phyloP scores from a whole-genome alignment of 768 basidiomycete species.

The Lepiota venenata region DNA sequence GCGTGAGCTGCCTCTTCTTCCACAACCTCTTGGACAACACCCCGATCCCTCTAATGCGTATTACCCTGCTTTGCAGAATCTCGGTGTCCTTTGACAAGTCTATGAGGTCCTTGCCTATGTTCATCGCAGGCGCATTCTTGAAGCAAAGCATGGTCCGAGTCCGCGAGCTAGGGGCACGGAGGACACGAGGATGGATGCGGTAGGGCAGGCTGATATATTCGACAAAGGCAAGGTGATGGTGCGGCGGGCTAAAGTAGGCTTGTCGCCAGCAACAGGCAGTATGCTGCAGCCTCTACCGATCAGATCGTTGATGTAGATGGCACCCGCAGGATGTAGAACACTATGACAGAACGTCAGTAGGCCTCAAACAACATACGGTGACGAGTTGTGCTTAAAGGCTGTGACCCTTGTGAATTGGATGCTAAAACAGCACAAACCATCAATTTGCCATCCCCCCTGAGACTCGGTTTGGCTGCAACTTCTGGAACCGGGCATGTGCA shows the following conservation, averaged over 20 bases:
- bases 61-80: slow-evolving; percentile 1
- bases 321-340: slow-evolving; percentile 1
- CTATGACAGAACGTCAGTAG: slow-evolving; percentile 2
- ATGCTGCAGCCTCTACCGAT: slow-evolving; percentile 5
- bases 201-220: slow-evolving; percentile 8
- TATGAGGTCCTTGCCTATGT: slow-evolving; percentile 9
- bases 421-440: slow-evolving; percentile 5
- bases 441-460: slow-evolving; percentile 7
- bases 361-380: slow-evolving; percentile 9
- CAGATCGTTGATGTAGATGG: slow-evolving; percentile 11
- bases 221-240: slow-evolving; percentile 9
- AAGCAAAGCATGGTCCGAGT: slow-evolving; percentile 7
- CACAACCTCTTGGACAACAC: slow-evolving; percentile 8
- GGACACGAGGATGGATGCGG: slow-evolving; percentile 5
- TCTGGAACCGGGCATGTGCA: slow-evolving; percentile 3
- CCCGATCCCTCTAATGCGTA: slow-evolving; percentile 5
- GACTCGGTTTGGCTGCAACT: slow-evolving; percentile 8
- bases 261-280: slow-evolving; percentile 2
- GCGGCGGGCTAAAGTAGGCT: slow-evolving; percentile 10
- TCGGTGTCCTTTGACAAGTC: slow-evolving; percentile 11
- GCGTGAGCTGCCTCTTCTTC: slow-evolving; percentile 7
- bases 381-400: slow-evolving; percentile 7
- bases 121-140: slow-evolving; percentile 9
- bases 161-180: slow-evolving; percentile 10
- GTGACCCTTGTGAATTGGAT: slow-evolving; percentile 10